These are phyloP conservation scores for Ophiostoma ulmi DNA, from an alignment of 2,329 filamentous ascomycete genomes.

Conservation along the genomic window DNA sequence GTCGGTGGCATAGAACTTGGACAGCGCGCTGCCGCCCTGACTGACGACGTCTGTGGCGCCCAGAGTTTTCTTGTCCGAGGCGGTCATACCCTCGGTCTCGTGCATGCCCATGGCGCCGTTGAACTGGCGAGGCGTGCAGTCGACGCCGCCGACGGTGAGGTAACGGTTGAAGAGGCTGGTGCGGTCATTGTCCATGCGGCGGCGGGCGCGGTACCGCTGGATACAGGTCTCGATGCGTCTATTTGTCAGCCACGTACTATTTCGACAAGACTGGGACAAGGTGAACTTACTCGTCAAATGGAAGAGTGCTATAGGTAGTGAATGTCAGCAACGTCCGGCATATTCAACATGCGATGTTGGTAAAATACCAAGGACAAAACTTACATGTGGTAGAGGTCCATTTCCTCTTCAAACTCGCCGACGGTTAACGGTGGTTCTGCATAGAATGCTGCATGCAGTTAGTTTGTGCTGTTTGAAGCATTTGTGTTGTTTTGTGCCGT, in stretches of 20 bases:
- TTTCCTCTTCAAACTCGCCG: slow-evolving; percentile 60
- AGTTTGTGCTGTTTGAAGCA: not conserved
- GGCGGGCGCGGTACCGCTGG: slow-evolving; percentile 70
- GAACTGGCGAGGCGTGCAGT: slow-evolving; percentile 54
- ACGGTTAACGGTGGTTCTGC: slow-evolving; percentile 74
- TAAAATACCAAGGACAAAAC: slow-evolving; percentile 30
- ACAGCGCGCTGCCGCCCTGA: slow-evolving; percentile 37
- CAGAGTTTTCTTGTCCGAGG: slow-evolving; percentile 59
- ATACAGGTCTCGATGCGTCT: slow-evolving; percentile 83
- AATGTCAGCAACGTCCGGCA: not conserved
- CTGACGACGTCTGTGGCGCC: slow-evolving; percentile 58
- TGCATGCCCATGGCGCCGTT: slow-evolving; percentile 49
- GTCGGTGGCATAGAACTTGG: slow-evolving; percentile 47
- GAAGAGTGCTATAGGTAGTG: slow-evolving; percentile 15
- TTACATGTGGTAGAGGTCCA: slow-evolving; percentile 60
- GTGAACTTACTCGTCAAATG: slow-evolving; percentile 24
- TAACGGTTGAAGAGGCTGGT: slow-evolving; percentile 70
- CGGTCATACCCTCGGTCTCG: slow-evolving; percentile 53
- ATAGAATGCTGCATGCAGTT: slow-evolving; percentile 55
- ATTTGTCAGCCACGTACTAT: slow-evolving; percentile 17
- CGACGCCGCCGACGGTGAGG: slow-evolving; percentile 76
- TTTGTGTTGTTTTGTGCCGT: not conserved
- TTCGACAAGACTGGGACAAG: no score
- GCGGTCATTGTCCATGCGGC: slow-evolving; percentile 63
- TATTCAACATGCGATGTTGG: not conserved